Evolutionary conservation across 495 filamentous ascomycete species (phyloP).

Genomic region (Aspergillus carlsbadensis): DNA sequence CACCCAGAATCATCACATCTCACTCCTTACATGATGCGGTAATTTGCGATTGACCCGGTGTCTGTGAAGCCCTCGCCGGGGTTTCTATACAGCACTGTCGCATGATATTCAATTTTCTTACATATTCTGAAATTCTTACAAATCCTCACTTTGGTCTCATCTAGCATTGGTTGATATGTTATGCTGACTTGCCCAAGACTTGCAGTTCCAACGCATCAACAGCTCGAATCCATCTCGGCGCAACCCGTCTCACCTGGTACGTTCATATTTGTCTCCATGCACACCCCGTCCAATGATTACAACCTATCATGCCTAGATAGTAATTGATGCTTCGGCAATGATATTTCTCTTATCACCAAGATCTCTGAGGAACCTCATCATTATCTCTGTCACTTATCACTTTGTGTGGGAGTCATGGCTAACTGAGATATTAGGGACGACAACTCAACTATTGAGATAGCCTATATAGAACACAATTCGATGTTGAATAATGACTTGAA

Average conservation of each 20-base stretch:
- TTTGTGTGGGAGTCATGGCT: conserved; percentile 26
- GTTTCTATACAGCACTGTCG: conserved; percentile 68
- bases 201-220: background rate
- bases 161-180: conserved; percentile 4
- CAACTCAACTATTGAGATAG: background rate
- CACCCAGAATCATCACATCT: background rate
- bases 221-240: background rate
- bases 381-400: conserved; percentile 18
- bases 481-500: background rate
- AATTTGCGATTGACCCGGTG: conserved; percentile 96
- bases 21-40: conserved; percentile 71
- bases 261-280: conserved; percentile 15
- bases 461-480: background rate
- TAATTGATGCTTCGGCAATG: conserved; percentile 73
- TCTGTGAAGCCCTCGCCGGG: conserved; percentile 84
- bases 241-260: background rate
- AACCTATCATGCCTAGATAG: conserved; percentile 76
- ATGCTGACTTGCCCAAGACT: conserved; percentile 32
- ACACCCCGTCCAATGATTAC: conserved; percentile 65
- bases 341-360: conserved; percentile 72
- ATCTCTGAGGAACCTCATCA: conserved; percentile 69
- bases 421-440: conserved; percentile 20
- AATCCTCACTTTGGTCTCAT: conserved; percentile 14
- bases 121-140: conserved; percentile 77
- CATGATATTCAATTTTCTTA: conserved; percentile 96